phyloP scores from a whole-genome alignment of 1,139 yeast species.

The Protomyces inouyei region DNA sequence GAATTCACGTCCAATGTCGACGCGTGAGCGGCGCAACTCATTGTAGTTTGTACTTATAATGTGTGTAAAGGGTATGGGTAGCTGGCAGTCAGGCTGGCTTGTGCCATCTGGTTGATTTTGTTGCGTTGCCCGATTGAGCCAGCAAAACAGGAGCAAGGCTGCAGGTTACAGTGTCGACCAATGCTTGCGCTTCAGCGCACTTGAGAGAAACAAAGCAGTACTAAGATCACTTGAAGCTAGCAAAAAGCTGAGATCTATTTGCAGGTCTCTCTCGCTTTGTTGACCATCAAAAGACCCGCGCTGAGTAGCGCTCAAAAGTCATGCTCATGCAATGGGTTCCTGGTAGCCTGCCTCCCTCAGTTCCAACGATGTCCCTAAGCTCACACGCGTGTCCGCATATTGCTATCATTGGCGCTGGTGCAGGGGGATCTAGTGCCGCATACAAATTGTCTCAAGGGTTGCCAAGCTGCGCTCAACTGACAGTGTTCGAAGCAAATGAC shows the following conservation, averaged over 20 bases:
- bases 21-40: neutral
- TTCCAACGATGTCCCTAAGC: neutral
- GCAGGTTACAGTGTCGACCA: no score
- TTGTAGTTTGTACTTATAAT: neutral
- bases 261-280: no score
- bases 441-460: constrained; percentile 41
- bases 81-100: no score
- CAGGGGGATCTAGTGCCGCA: constrained; percentile 47
- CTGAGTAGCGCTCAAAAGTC: neutral
- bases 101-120: no score
- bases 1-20: neutral
- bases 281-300: no score
- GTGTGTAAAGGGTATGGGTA: no score
- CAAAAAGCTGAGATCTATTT: no score
- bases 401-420: constrained; percentile 49
- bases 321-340: neutral
- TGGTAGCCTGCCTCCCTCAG: neutral
- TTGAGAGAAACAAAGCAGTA: no score
- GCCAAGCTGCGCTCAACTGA: constrained; percentile 36
- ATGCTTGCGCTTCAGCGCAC: no score
- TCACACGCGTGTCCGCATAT: constrained; percentile 29
- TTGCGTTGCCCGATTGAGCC: no score
- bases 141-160: no score
- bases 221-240: no score
- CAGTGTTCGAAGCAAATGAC: constrained; percentile 40